A percentile compares a stretch with the other conserved stretches of the same genome.
These are phyloP conservation scores for Silybum marianum DNA, from an alignment of 129 eudicot genomes.

Conservation along the genomic window DNA sequence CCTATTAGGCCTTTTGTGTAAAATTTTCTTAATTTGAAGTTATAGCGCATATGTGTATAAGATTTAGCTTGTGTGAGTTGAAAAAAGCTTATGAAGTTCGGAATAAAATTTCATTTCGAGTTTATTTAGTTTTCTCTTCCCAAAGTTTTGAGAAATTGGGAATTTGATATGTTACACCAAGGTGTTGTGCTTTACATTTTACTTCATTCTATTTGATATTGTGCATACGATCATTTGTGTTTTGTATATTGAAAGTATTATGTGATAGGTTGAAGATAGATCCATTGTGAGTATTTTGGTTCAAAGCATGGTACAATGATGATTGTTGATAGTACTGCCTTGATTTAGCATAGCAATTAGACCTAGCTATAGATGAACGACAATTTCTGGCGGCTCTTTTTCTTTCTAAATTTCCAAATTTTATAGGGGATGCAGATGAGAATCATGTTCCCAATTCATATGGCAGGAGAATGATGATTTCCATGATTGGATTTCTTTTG, in stretches of 20 bases:
- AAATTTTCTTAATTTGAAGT: background rate
- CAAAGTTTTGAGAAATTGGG: background rate
- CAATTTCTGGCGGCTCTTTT: background rate
- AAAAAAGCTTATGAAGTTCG: background rate
- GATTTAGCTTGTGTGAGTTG: background rate
- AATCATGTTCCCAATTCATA: slow-evolving; percentile 27
- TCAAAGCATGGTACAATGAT: background rate
- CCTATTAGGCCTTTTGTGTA: background rate
- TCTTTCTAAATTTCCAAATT: background rate
- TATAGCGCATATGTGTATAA: background rate
- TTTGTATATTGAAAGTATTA: background rate
- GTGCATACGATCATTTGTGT: background rate
- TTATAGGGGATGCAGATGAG: slow-evolving; percentile 37
- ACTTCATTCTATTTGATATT: background rate
- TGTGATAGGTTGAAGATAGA: background rate
- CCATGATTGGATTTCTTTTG: slow-evolving; percentile 48
- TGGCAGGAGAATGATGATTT: slow-evolving; percentile 62
- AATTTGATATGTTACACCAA: background rate
- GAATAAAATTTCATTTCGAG: background rate
- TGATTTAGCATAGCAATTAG: slow-evolving; percentile 15
- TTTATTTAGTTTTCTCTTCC: background rate
- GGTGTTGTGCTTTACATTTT: background rate
- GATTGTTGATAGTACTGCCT: background rate
- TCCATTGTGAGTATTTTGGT: background rate
- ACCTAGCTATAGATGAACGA: slow-evolving; percentile 1